Base-by-base conservation (phyloP, 306 rosid genomes). In the Prinsepia uniflora region DNA sequence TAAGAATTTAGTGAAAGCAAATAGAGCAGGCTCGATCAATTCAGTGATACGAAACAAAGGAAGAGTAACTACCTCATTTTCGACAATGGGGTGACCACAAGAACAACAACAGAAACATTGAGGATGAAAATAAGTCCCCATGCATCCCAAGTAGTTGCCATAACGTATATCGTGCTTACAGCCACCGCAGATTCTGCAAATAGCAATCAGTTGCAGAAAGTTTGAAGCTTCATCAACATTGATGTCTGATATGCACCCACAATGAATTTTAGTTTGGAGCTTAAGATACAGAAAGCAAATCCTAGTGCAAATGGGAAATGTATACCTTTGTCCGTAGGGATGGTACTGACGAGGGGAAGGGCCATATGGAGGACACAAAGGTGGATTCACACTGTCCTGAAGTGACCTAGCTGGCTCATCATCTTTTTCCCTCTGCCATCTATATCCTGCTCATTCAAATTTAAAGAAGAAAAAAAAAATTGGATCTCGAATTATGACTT, bases 61-160 rank as follows among this genome's bases (percentile, higher is more conserved):
- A 72, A 42, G 68, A 72, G n/a, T 66, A 70, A 62, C 17, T 83
- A 92, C 98, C 98, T 93, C 97, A 19, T 82, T 86, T 80, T 90
- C 97, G 10, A 89, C 86, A 63, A 93, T 93, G 41, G 98, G 96
- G 43, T 53, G 80, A 70, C 76, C 77, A 63, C 98, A 93, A 63
- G 88, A 83, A 75, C 78, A 86, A 78, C 98, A 93, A 13, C 90
- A 41, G 72, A 93, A 93, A 82, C 98, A 93, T 11, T 78, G 82
- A 6, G 97, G 97, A 83, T 93, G 98, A 73, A 78, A 93, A 86
- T 72, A 87, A 43, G 81, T 83, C 49, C 84, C 85, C 81, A 87
- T 87, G 80, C 94, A 81, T 67, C 88, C 97, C 72, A 93, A 72
- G 83, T 86, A 93, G 81, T 85, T 87, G 8, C 94, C 97, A 13